phyloP scores from a whole-genome alignment of 352 stramenopile species.

The Globisporangium cystogenes region DNA sequence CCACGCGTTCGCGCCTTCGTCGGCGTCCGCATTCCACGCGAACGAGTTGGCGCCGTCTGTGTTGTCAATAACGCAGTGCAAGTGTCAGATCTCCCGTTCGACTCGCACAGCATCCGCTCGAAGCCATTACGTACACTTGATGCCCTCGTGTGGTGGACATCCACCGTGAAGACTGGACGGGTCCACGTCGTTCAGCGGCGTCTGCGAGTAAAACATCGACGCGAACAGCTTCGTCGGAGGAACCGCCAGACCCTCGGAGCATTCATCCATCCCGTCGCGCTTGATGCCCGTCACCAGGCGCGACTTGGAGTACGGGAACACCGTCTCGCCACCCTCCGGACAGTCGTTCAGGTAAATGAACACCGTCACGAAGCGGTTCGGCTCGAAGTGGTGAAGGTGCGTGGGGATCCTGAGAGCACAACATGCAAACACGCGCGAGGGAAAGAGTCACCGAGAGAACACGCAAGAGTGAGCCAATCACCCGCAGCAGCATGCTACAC shows the following conservation, averaged over 20 bases:
- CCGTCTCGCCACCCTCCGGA: conserved; percentile 93
- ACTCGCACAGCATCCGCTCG: no score
- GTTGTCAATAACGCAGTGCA: no score
- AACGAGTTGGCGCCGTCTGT: conserved; percentile 84
- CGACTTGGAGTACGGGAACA: conserved; percentile 95
- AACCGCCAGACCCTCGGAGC: conserved; percentile 67
- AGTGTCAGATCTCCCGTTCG: no score
- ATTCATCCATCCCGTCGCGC: conserved; percentile 76
- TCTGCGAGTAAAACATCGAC: conserved; percentile 84
- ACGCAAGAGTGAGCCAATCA: neutral
- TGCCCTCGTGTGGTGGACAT: conserved; percentile 77
- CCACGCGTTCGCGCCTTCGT: conserved; percentile 43
- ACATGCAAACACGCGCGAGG: neutral
- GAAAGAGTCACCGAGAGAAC: neutral
- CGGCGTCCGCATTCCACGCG: conserved; percentile 82
- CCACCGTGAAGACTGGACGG: conserved; percentile 76
- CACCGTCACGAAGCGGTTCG: conserved; percentile 95
- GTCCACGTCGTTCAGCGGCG: conserved; percentile 65
- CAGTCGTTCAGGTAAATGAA: conserved; percentile 98
- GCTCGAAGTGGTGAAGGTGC: conserved; percentile 73
- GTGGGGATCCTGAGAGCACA: conserved; percentile 28
- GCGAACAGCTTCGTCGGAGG: conserved; percentile 64
- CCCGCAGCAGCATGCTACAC: no score
- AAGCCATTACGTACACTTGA: no score
- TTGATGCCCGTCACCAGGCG: conserved; percentile 67